Percentiles rank a stretch among this genome's conserved stretches.
These are phyloP conservation scores for Chaetothyriales sp. DNA, from an alignment of 2,329 filamentous ascomycete genomes.

Conservation along the genomic window DNA sequence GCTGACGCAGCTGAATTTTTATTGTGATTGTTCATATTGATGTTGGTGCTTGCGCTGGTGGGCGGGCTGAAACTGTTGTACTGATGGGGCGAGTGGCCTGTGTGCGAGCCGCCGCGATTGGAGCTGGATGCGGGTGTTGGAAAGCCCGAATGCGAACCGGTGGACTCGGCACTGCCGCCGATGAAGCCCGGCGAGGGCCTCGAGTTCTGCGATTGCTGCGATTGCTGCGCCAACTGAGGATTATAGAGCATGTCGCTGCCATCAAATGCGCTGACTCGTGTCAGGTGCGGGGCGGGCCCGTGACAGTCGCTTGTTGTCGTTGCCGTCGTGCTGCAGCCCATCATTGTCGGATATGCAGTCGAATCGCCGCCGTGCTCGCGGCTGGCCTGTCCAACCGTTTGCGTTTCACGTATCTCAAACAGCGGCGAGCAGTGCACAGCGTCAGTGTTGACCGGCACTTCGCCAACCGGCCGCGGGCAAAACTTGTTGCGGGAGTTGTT, in stretches of 20 bases:
- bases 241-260: conserved; percentile 2
- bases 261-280: conserved; percentile 6
- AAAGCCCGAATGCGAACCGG: conserved; percentile 11
- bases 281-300: background rate
- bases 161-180: conserved; percentile 7
- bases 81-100: conserved; percentile 12
- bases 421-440: conserved; percentile 14
- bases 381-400: conserved; percentile 3
- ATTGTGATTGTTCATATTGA: background rate
- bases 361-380: background rate
- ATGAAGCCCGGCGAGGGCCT: conserved; percentile 5
- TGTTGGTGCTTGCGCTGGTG: conserved; percentile 4
- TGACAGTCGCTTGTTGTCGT: background rate
- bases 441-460: conserved; percentile 15
- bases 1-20: background rate
- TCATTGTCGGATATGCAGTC: background rate
- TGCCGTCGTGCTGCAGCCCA: background rate
- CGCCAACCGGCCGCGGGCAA: conserved; percentile 9
- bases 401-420: conserved; percentile 15
- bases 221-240: conserved; percentile 3
- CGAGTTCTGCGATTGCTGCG: conserved; percentile 8
- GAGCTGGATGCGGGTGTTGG: conserved; percentile 13
- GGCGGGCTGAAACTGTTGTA: conserved; percentile 5
- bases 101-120: conserved; percentile 10
- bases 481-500: conserved; percentile 12